Base-by-base conservation (phyloP, 1,139 yeast genomes). In the Sugiyamaella sp. region DNA sequence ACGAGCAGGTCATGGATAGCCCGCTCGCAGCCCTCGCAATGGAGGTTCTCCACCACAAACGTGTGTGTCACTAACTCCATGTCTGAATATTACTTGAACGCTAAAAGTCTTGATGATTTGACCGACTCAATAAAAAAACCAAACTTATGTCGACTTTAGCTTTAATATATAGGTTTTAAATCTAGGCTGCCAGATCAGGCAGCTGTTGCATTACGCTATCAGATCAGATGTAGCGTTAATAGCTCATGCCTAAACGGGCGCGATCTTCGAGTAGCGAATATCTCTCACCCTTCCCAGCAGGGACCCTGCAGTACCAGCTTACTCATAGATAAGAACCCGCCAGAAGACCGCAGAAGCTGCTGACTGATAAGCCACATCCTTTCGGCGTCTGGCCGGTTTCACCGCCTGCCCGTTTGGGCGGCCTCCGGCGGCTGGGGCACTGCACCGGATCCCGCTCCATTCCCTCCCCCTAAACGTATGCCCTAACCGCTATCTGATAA, bases 11-110 rank as follows among this genome's bases (percentile, higher is more conserved):
- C 55, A n/a, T 64, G 55, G 41, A 81, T 71, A 1, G 76, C 66
- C 1, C 61, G 57, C 57, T 75, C 80, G 63, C 85, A 81, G 42
- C 76, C 77, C 9, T 68, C 70, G 62, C 86, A 82, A 62, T 82
- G 86, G 25, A 81, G 71, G 57, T 81, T 80, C 12, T 71, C 68
- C 22, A 80, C 54, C 20, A 42, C 48, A 45, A 66, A 55, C n/a
- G 57, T 60, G 53, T 54, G 60, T 1, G 55, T 51, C 20, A 42
- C 49, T 17, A 45, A 47, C 16, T 54, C 54, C 55, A 52, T 52
- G 8, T 10, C 33, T 2, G 16, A 14, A 5, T 49, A 49, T 10
- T 40, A n/a, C n/a, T n/a, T n/a, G n/a, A n/a, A n/a, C n/a, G n/a
- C n/a, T n/a, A n/a, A n/a, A n/a, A n/a, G 35, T 24, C 50, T 51